Conservation (phyloP, 768 basidiomycete genomes). For the Psilocybe cubensis region DNA sequence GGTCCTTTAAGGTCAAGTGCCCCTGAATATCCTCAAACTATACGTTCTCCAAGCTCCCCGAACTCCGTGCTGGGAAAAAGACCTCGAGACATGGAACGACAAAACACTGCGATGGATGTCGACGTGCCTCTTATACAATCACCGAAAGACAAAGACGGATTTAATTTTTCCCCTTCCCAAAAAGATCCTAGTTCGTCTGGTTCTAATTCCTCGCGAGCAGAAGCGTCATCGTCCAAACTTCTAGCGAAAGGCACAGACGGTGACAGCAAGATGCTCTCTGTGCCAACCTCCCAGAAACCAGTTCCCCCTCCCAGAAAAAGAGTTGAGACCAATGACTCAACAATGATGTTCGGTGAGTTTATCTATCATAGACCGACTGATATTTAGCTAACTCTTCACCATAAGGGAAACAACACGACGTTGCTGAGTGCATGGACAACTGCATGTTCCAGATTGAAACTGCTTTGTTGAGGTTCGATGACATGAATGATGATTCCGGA, state of each 20-base stretch:
- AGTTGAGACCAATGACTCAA: constrained; percentile 62
- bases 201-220: constrained; percentile 25
- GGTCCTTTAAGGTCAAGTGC: constrained; percentile 25
- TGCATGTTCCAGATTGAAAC: constrained; percentile 99
- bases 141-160: constrained; percentile 39
- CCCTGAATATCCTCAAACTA: constrained; percentile 25
- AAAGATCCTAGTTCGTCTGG: constrained; percentile 31
- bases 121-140: constrained; percentile 47
- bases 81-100: constrained; percentile 49
- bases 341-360: constrained; percentile 87
- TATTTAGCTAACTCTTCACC: constrained; percentile 5
- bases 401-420: constrained; percentile 93
- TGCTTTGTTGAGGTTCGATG: constrained; percentile 78
- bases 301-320: constrained; percentile 61
- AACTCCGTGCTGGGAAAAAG: constrained; percentile 74
- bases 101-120: constrained; percentile 57
- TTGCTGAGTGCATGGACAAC: constrained; percentile 99
- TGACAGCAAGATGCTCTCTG: constrained; percentile 39
- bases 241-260: constrained; percentile 25
- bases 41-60: constrained; percentile 39
- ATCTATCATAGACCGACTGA: no score
- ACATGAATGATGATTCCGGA: constrained; percentile 51
- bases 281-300: constrained; percentile 40
- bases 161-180: constrained; percentile 33
- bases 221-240: constrained; percentile 34